Percentiles rank a stretch among this genome's conserved stretches.
These are phyloP conservation scores for Eucalyptus camaldulensis DNA, from an alignment of 345 rosid species.

Conservation along the genomic window DNA sequence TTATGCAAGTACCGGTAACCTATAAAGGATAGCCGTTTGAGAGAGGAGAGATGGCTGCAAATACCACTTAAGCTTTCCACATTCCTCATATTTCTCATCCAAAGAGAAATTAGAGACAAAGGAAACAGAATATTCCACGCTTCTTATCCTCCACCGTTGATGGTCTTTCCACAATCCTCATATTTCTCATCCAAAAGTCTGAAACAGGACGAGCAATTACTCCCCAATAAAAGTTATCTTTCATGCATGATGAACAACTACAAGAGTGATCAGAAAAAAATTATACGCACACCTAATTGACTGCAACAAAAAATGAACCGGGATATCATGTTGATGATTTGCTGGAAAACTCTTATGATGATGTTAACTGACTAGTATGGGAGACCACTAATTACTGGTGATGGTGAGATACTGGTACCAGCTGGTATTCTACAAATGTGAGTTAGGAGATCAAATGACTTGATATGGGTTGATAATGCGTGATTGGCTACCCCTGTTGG, in stretches of 20 bases:
- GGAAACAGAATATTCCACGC: neutral
- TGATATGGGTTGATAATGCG: too few species aligned
- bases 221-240: neutral
- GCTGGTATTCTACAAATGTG: neutral
- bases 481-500: neutral
- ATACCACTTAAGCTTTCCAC: fast-evolving
- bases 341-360: too few species aligned
- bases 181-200: neutral
- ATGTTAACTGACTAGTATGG: too few species aligned
- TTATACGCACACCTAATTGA: too few species aligned
- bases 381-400: too few species aligned
- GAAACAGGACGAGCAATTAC: neutral
- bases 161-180: neutral
- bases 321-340: too few species aligned
- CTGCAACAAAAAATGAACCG: too few species aligned
- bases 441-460: too few species aligned
- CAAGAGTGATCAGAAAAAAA: too few species aligned
- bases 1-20: neutral
- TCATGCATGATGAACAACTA: neutral
- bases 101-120: neutral
- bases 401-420: too few species aligned
- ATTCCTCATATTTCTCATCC: neutral
- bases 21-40: neutral
- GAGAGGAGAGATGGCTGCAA: neutral
- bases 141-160: neutral